Evolutionary conservation across 2,329 filamentous ascomycete species (phyloP).

Genomic region (Phaeosphaeriaceae sp.): DNA sequence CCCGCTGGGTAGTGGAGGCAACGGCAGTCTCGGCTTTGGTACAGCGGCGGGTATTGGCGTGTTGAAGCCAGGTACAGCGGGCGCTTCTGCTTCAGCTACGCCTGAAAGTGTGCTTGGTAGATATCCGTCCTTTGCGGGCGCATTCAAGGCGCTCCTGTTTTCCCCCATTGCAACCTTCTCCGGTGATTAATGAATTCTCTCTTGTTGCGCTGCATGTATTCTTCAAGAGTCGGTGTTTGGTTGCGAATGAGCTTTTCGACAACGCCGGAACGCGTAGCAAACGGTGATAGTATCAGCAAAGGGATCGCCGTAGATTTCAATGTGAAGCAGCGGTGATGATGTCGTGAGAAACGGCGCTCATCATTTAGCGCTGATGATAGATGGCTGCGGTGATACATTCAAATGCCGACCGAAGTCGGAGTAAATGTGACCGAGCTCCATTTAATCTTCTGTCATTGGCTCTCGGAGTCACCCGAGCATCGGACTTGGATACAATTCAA

Average conservation of each 20-base stretch:
- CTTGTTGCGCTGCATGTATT: slow-evolving; percentile 41
- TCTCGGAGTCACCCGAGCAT: background rate
- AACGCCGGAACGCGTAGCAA: background rate
- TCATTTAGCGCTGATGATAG: slow-evolving; percentile 10
- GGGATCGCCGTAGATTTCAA: background rate
- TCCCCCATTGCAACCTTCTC: slow-evolving; percentile 44
- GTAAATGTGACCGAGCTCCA: slow-evolving; percentile 14
- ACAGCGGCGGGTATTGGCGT: slow-evolving; percentile 4
- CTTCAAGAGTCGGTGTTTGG: background rate
- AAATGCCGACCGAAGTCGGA: slow-evolving; percentile 29
- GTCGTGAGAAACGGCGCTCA: background rate
- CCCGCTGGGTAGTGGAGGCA: slow-evolving; percentile 5
- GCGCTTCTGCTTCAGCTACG: slow-evolving; percentile 3
- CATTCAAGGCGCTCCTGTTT: slow-evolving; percentile 13
- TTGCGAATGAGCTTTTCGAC: background rate
- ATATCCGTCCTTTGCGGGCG: background rate
- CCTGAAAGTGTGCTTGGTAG: background rate
- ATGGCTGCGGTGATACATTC: background rate
- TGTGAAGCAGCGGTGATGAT: slow-evolving; percentile 8
- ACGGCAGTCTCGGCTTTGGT: slow-evolving; percentile 10
- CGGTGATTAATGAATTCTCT: slow-evolving; percentile 32
- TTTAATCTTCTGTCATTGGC: background rate
- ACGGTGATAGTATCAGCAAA: background rate
- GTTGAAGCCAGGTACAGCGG: background rate
- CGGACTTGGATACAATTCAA: background rate